Base-by-base conservation (phyloP, 805 yeast genomes). In the Candida pini region DNA sequence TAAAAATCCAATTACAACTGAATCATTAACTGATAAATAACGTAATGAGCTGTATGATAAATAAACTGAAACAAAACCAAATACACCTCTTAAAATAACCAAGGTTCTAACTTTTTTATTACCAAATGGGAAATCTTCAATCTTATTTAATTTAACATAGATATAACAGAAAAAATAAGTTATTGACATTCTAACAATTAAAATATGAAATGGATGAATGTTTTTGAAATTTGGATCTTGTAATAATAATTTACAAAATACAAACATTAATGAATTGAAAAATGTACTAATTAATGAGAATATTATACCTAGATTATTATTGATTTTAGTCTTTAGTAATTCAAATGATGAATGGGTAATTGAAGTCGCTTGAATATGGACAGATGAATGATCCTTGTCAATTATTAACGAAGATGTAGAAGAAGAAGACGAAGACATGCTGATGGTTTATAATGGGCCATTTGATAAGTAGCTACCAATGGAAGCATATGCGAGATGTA, bases 1-100 rank as follows among this genome's bases (percentile, higher is more conserved):
- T 46, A 85, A 54, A 44, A 85, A 85, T 2, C 86, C 74, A 31
- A 85, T 76, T n/a, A 82, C 78, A 0, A 82, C 79, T 2, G 89
- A 82, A 49, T 85, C 94, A 15, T 86, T 76, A 6, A 85, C 68
- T 34, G 82, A 71, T 30, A 85, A 62, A 49, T 79, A 81, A 59
- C 72, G 69, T 41, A 85, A 58, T 1, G 90, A 74, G 49, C 66
- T 82, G 56, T 82, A 85, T 49, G 80, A 57, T 4, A 85, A 77
- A 51, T 77, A 80, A 5, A 84, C 89, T 4, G 92, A 90, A 38
- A 79, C 56, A 45, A 76, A 81, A 6, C 95, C 95, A 8, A 71
- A 60, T 2, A 66, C 33, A 0, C 94, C 94, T 36, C 95, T 64
- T 9, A 26, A 17, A 16, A 32, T 16, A 25, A 32, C 12, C 3